These are phyloP conservation scores for Saccharomyces pastorianus DNA, from an alignment of 1,139 yeast species.

Conservation along the genomic window DNA sequence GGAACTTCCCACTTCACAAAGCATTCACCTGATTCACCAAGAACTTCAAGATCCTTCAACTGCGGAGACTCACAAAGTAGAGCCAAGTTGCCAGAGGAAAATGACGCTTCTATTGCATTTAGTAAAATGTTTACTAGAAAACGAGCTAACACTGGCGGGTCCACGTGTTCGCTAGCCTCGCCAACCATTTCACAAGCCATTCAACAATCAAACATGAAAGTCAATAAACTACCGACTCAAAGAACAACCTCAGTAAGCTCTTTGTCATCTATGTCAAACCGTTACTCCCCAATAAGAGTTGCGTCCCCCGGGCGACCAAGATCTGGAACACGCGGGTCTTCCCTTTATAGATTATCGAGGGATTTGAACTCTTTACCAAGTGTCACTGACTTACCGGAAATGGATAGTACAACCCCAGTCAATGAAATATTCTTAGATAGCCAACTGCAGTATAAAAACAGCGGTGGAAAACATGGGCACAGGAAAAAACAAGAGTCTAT, in stretches of 20 bases:
- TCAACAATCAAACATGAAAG: conserved; percentile 5
- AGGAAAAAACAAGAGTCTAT: conserved; percentile 25
- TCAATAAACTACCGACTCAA: conserved; percentile 9
- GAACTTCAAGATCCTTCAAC: background rate
- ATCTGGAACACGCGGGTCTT: conserved; percentile 24
- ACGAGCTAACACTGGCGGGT: conserved; percentile 28
- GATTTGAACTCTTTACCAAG: conserved; percentile 15
- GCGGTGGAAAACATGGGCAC: conserved; percentile 11
- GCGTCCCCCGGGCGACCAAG: conserved; percentile 28
- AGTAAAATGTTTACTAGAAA: conserved; percentile 30
- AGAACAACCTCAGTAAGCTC: conserved; percentile 23
- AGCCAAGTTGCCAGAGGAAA: conserved; percentile 18
- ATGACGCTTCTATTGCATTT: conserved; percentile 33
- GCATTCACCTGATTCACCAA: background rate
- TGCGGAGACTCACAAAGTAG: background rate
- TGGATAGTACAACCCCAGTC: conserved; percentile 2
- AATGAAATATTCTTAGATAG: conserved; percentile 19
- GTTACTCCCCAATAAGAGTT: conserved; percentile 27
- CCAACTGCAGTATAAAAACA: conserved; percentile 8
- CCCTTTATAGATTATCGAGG: conserved; percentile 21
- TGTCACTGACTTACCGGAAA: conserved; percentile 6
- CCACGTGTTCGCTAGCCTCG: conserved; percentile 14
- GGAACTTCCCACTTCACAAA: background rate
- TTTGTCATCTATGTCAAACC: conserved; percentile 19
- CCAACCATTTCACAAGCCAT: background rate